Conservation (phyloP, 805 yeast species). For the Wickerhamiella siamensis region DNA sequence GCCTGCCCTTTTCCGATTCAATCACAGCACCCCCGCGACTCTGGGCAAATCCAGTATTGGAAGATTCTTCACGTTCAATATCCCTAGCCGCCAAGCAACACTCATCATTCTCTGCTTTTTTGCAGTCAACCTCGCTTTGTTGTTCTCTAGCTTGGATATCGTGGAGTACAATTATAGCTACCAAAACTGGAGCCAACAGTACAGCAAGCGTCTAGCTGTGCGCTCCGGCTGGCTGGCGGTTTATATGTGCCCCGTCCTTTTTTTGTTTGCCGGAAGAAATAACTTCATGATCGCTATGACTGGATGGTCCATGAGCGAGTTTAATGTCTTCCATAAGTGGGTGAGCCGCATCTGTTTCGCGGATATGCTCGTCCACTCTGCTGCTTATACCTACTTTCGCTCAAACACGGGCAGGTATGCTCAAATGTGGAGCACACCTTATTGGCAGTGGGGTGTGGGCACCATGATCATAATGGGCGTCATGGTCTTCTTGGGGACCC, state of each 20-base stretch:
- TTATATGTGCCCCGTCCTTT: conserved; percentile 18
- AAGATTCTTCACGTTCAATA: conserved; percentile 7
- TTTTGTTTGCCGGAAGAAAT: conserved; percentile 50
- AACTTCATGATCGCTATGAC: conserved; percentile 47
- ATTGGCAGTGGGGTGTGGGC: conserved; percentile 17
- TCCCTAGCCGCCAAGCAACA: conserved; percentile 31
- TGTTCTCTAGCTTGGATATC: conserved; percentile 8
- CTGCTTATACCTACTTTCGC: conserved; percentile 14
- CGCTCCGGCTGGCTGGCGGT: conserved; percentile 11
- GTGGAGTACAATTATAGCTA: neutral
- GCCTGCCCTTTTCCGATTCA: neutral
- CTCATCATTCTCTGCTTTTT: conserved; percentile 25
- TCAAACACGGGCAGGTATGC: conserved; percentile 8
- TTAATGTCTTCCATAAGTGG: conserved; percentile 41
- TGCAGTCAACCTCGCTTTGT: conserved; percentile 22
- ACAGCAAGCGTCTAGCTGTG: conserved; percentile 6
- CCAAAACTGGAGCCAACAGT: neutral
- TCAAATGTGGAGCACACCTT: conserved; percentile 7
- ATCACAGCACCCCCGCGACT: neutral
- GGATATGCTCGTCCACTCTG: conserved; percentile 18
- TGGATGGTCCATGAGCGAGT: conserved; percentile 46
- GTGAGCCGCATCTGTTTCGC: conserved; percentile 17
- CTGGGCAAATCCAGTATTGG: neutral
- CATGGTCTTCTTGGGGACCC: conserved; percentile 33
- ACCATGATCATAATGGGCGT: conserved; percentile 12